Conservation (phyloP, 345 rosid genomes). For the Capsella bursapastoris region DNA sequence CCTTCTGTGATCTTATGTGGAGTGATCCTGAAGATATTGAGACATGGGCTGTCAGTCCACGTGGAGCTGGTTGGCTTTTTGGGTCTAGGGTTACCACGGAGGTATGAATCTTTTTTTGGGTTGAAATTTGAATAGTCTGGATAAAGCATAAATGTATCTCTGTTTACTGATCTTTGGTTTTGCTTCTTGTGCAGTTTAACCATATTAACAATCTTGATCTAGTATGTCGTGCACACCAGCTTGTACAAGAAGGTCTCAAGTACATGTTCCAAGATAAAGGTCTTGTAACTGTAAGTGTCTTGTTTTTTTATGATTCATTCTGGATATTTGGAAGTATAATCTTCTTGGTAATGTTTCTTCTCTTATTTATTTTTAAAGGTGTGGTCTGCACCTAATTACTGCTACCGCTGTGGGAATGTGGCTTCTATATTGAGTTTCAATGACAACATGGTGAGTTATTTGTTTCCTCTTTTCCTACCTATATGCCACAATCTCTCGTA, state of each 20-base stretch:
- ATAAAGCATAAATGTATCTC: neutral
- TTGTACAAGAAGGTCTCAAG: constrained; percentile 99
- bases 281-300: constrained; percentile 82
- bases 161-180: constrained; percentile 36
- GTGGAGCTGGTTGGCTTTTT: constrained; percentile 99
- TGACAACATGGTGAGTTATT: constrained; percentile 82
- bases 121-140: constrained; percentile 8
- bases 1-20: constrained; percentile 99
- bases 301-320: constrained; percentile 3
- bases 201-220: constrained; percentile 90
- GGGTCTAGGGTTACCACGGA: constrained; percentile 98
- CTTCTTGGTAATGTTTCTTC: constrained; percentile 41
- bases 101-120: constrained; percentile 48
- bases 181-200: constrained; percentile 70
- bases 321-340: constrained; percentile 18
- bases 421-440: constrained; percentile 98
- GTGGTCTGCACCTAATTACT: constrained; percentile 99
- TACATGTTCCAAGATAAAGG: constrained; percentile 99
- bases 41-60: constrained; percentile 99
- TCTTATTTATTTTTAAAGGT: constrained; percentile 58
- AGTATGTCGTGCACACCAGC: constrained; percentile 99
- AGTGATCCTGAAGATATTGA: constrained; percentile 99
- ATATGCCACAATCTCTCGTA: constrained; percentile 1
- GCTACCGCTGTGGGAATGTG: constrained; percentile 99
- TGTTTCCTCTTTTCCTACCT: constrained; percentile 9